Evolutionary conservation across 1,284 basidiomycete genomes (phyloP).

Genomic region (Fistulina hepatica): DNA sequence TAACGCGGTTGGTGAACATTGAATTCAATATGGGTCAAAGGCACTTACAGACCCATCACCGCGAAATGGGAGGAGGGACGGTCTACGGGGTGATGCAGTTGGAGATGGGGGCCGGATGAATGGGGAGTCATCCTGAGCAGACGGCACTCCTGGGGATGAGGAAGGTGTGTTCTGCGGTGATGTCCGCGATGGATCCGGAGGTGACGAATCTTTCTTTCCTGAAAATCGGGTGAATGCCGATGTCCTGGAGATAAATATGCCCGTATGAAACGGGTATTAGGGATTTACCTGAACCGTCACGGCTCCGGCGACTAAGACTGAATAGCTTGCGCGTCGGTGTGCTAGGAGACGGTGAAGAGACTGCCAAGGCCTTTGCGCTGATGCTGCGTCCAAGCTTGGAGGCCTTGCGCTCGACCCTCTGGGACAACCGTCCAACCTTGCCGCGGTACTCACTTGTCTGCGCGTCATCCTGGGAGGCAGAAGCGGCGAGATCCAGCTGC

Average conservation of each 20-base stretch:
- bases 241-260: too few relatives aligned
- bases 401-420: slow-evolving; percentile 42
- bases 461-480: slow-evolving; percentile 14
- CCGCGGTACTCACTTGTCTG: slow-evolving; percentile 17
- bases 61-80: slow-evolving; percentile 41
- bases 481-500: slow-evolving; percentile 20
- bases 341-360: slow-evolving; percentile 22
- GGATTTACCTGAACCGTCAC: too few relatives aligned
- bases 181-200: too few relatives aligned
- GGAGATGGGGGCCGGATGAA: slow-evolving; percentile 69
- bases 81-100: slow-evolving; percentile 30
- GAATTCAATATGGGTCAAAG: slow-evolving; percentile 12
- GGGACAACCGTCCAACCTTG: slow-evolving; percentile 36
- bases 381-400: slow-evolving; percentile 48
- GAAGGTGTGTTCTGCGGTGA: too few relatives aligned
- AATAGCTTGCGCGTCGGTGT: slow-evolving; percentile 28
- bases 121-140: slow-evolving; percentile 53
- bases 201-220: too few relatives aligned
- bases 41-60: slow-evolving; percentile 55
- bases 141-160: too few relatives aligned
- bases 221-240: too few relatives aligned
- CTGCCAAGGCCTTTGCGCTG: slow-evolving; percentile 27
- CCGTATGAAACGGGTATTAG: too few relatives aligned
- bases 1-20: slow-evolving; percentile 13
- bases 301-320: slow-evolving; percentile 43